Evolutionary conservation across 805 yeast genomes (phyloP).

Genomic region (Torulaspora microellipsoides): DNA sequence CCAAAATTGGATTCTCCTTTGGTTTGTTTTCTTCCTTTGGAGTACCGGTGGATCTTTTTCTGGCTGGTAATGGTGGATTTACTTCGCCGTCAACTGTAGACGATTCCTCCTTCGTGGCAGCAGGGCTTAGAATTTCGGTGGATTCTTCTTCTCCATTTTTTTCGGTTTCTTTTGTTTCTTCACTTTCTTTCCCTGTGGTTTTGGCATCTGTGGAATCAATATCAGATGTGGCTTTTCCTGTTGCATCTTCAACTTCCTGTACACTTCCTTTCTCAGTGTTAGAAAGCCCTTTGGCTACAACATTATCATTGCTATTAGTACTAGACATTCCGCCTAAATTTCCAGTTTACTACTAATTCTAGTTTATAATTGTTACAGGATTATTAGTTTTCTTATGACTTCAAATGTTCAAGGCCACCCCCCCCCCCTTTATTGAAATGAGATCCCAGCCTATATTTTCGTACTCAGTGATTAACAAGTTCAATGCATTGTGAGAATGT

Average conservation of each 20-base stretch:
- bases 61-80: conserved; percentile 27
- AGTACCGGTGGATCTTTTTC: conserved; percentile 12
- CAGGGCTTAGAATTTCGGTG: no score
- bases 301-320: neutral
- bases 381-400: no score
- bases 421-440: no score
- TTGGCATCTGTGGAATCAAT: conserved; percentile 3
- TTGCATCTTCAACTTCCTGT: neutral
- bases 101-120: no score
- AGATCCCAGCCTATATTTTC: neutral
- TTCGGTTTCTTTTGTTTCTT: conserved; percentile 3
- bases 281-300: neutral
- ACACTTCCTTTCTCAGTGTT: neutral
- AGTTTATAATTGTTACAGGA: no score
- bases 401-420: no score
- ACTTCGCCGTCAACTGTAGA: conserved; percentile 11
- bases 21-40: conserved; percentile 9
- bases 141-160: neutral
- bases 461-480: neutral
- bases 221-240: no score
- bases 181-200: conserved; percentile 9
- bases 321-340: neutral
- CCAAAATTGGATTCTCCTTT: conserved; percentile 28
- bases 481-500: no score
- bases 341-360: no score